Evolutionary conservation across 768 basidiomycete genomes (phyloP).

Genomic region (Auriscalpium microsporum): DNA sequence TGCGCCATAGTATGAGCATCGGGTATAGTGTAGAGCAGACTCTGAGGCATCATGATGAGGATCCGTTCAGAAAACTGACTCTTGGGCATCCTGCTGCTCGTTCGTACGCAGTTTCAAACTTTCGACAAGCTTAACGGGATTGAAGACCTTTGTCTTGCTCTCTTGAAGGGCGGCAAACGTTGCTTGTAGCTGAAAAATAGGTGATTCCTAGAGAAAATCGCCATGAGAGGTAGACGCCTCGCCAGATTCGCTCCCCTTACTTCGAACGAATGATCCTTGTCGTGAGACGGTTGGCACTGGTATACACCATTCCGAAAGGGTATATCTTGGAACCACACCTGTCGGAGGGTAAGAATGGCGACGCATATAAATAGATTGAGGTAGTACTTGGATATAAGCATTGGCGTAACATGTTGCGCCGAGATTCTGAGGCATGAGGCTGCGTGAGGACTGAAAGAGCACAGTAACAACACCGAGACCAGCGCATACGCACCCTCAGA

Average conservation of each 20-base stretch:
- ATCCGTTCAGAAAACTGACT: slow-evolving; percentile 40
- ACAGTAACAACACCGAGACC: not conserved
- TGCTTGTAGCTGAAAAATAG: slow-evolving; percentile 68
- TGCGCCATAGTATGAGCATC: slow-evolving; percentile 19
- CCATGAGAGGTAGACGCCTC: not conserved
- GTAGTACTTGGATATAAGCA: slow-evolving; percentile 75
- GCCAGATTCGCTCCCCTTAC: slow-evolving; percentile 18
- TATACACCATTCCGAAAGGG: slow-evolving; percentile 81
- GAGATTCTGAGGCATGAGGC: slow-evolving; percentile 56
- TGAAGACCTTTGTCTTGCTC: slow-evolving; percentile 60
- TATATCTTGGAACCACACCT: slow-evolving; percentile 91
- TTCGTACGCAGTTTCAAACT: slow-evolving; percentile 71
- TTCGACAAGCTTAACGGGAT: slow-evolving; percentile 79
- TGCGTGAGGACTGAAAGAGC: not conserved
- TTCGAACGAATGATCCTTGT: slow-evolving; percentile 34
- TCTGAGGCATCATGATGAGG: slow-evolving; percentile 1
- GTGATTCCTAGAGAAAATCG: slow-evolving; percentile 48
- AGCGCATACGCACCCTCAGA: slow-evolving; percentile 45
- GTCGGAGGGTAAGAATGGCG: not conserved
- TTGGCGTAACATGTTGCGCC: slow-evolving; percentile 98
- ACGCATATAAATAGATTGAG: not conserved
- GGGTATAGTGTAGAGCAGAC: not conserved
- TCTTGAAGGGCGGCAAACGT: slow-evolving; percentile 83
- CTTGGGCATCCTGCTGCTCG: slow-evolving; percentile 96
- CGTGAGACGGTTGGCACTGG: slow-evolving; percentile 53